Percentiles rank a stretch among this genome's conserved stretches.
phyloP scores from a whole-genome alignment of 2,329 filamentous ascomycete species.

The Exophiala phaeomuriformis region DNA sequence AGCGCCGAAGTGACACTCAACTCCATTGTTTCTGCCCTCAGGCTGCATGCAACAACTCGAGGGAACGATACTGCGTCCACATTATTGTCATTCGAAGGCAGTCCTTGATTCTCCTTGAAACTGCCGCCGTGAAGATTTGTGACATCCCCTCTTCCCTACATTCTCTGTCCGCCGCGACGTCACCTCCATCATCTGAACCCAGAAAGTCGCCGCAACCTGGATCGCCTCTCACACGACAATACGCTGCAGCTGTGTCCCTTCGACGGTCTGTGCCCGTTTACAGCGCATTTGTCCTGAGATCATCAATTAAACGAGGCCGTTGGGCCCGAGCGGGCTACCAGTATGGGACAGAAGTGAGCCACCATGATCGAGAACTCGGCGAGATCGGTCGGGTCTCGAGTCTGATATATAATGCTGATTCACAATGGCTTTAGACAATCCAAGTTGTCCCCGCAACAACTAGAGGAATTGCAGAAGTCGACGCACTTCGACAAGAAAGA shows the following conservation, averaged over 20 bases:
- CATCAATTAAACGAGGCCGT: constrained; percentile 5
- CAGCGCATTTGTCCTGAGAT: constrained; percentile 3
- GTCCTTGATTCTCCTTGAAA: constrained; percentile 2
- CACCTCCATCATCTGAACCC: too few species aligned
- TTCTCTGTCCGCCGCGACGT: background rate
- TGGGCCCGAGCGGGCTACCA: constrained; percentile 15
- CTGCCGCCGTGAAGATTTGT: background rate
- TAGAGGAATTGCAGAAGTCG: constrained; percentile 88
- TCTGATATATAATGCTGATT: background rate
- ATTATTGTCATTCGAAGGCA: too few species aligned
- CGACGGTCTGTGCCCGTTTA: background rate
- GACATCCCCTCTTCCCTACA: background rate
- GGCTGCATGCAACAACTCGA: background rate
- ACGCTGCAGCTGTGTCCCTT: background rate
- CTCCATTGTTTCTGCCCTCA: background rate
- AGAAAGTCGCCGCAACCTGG: background rate
- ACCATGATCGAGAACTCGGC: background rate
- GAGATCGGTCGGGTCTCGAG: background rate
- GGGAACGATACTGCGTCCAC: too few species aligned
- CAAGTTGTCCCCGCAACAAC: constrained; percentile 94
- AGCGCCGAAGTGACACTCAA: background rate
- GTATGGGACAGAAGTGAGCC: constrained; percentile 23
- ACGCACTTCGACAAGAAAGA: constrained; percentile 99
- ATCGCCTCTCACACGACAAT: background rate
- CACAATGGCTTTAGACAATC: constrained; percentile 64